Evolutionary conservation across 352 stramenopile species (phyloP), one percentile per base, ranked within the genome.

Genomic region (Pythium utonaiense): DNA sequence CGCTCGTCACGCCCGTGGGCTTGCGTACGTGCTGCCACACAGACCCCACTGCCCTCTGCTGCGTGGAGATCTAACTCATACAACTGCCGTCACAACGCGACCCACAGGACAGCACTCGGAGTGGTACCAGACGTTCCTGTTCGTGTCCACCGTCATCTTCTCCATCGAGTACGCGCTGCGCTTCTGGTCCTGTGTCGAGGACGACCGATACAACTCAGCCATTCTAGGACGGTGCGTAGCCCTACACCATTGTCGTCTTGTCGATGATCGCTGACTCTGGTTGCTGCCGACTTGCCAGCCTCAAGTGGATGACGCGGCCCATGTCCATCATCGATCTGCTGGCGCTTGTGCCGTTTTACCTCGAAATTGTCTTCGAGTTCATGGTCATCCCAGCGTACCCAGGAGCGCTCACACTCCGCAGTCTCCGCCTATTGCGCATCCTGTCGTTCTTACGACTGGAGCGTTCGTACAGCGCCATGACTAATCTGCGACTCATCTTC

Each of bases 321-420:
- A 91, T 93, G 80, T 93, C 85, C 0, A 14, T 93, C 25, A 93
- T 95, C 50, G 85, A 93, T 36, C 71, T 93, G 19, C 55, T 86
- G 27, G 79, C 88, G 12, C 70, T 95, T 19, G 53, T 93, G 22
- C 85, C 85, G 10, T 95, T 91, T 54, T 95, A 88, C 66, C 42
- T 94, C 3, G 85, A 93, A 62, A 89, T 94, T 19, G 73, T 71
- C 27, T 70, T 82, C 31, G 71, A 89, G 57, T 70, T 81, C 9
- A 61, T 80, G 80, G 54, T 31, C 72, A 14, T 57, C 58, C 47
- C 77, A 24, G 74, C 71, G 6, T 83, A 72, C 6, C 70, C 78
- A 14, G 85, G 83, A 1, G 60, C 84, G 0, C 60, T 95, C 59
- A 92, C 83, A 14, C 57, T 95, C 17, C 77, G 85, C 51, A 82